Conservation (phyloP, 2,329 filamentous ascomycete species). For the Amphichorda felina region DNA sequence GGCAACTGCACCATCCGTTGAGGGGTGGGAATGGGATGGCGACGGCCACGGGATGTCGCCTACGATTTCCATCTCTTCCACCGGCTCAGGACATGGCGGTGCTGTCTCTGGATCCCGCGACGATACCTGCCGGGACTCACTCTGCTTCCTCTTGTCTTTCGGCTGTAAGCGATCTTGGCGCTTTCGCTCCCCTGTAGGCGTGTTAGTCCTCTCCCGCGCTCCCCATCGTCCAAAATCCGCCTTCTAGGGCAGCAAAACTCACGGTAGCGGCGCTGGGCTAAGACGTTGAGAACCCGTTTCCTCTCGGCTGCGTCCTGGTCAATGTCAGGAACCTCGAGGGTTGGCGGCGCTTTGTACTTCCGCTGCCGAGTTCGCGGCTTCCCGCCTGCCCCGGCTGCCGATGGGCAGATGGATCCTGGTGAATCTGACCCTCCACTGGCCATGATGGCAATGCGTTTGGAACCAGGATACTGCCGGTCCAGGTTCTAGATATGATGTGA, state of each 20-base stretch:
- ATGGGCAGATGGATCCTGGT: background rate
- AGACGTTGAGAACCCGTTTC: conserved; percentile 39
- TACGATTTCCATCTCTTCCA: background rate
- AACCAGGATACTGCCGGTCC: too few relatives aligned
- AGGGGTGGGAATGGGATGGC: background rate
- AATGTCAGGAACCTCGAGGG: conserved; percentile 31
- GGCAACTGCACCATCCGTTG: conserved; percentile 2
- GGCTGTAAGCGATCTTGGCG: conserved; percentile 14
- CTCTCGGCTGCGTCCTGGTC: conserved; percentile 38
- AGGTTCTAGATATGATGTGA: too few relatives aligned
- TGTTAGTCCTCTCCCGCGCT: background rate
- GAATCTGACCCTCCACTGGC: background rate
- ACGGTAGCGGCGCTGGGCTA: conserved; percentile 43
- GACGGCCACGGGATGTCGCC: background rate
- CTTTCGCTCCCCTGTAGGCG: conserved; percentile 18
- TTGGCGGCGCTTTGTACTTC: conserved; percentile 24
- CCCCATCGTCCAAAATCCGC: too few relatives aligned
- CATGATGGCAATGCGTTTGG: too few relatives aligned
- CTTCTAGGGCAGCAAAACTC: too few relatives aligned
- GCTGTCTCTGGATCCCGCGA: background rate
- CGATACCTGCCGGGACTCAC: background rate
- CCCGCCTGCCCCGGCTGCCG: conserved; percentile 1
- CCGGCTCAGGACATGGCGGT: background rate
- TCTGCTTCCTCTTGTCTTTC: conserved; percentile 4
- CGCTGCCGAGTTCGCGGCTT: conserved; percentile 25